A percentile compares a stretch with the other conserved stretches of the same genome.
These are phyloP conservation scores for Suillus tomentosus DNA, from an alignment of 768 basidiomycete species.

Conservation along the genomic window DNA sequence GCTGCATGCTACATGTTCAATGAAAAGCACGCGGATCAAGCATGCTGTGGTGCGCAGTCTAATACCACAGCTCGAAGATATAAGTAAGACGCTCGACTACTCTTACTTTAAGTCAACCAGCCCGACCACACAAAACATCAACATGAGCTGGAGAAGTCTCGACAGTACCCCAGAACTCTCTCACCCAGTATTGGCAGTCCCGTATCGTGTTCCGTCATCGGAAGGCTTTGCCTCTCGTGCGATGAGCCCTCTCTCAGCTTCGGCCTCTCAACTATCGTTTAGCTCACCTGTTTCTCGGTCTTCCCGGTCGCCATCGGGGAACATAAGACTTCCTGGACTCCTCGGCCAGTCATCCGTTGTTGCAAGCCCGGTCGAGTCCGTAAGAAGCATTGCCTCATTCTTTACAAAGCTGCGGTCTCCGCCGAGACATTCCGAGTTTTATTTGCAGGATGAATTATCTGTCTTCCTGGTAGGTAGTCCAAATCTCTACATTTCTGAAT, in stretches of 20 bases:
- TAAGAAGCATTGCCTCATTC: constrained; percentile 12
- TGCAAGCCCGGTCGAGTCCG: constrained; percentile 12
- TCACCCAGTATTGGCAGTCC: constrained; percentile 5
- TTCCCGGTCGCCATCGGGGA: background rate
- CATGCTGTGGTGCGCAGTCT: constrained; percentile 2
- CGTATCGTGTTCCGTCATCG: constrained; percentile 8
- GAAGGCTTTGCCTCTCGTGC: constrained; percentile 10
- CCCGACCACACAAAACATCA: background rate
- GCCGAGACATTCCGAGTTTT: constrained; percentile 21
- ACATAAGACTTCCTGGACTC: constrained; percentile 7
- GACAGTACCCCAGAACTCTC: constrained; percentile 9
- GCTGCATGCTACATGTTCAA: background rate
- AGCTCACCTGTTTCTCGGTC: constrained; percentile 7
- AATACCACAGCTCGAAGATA: background rate
- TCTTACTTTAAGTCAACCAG: background rate
- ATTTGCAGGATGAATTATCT: constrained; percentile 23
- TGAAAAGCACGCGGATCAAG: constrained; percentile 1
- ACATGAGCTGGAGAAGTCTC: constrained; percentile 14
- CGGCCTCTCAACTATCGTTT: constrained; percentile 10
- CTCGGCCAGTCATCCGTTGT: constrained; percentile 4
- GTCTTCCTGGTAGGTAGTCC: constrained; percentile 21
- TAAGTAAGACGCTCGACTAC: constrained; percentile 1
- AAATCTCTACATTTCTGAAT: background rate
- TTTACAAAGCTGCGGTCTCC: constrained; percentile 8
- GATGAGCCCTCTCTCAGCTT: constrained; percentile 10